phyloP scores from a whole-genome alignment of 257 asterid species.

The Nicotiana undulata region DNA sequence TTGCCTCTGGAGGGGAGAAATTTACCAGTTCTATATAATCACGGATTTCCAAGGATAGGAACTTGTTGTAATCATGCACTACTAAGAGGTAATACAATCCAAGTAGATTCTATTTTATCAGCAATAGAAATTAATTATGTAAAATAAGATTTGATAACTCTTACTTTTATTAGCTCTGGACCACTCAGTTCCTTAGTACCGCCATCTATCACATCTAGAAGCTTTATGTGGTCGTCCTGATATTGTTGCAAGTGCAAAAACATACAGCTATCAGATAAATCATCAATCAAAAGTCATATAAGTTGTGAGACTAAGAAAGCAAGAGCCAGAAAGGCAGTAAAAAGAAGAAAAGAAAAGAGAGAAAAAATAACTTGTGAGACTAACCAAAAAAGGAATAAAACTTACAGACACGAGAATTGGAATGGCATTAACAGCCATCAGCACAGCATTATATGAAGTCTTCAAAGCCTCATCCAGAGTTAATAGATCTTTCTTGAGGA shows the following conservation, averaged over 20 bases:
- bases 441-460: slow-evolving; percentile 70
- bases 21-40: not conserved
- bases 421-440: slow-evolving; percentile 87
- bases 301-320: not conserved
- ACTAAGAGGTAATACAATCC: not conserved
- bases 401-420: slow-evolving; percentile 71
- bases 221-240: slow-evolving; percentile 62
- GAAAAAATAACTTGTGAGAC: slow-evolving; percentile 10
- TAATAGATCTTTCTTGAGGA: slow-evolving; percentile 76
- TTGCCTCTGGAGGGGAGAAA: not conserved
- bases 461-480: slow-evolving; percentile 91
- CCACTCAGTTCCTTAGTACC: slow-evolving; percentile 45
- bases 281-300: slow-evolving; percentile 5
- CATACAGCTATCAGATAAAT: slow-evolving; percentile 5
- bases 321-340: not conserved
- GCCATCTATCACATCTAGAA: slow-evolving; percentile 38
- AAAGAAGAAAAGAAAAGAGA: slow-evolving; percentile 3
- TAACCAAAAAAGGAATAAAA: slow-evolving; percentile 6
- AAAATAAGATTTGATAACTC: slow-evolving; percentile 8
- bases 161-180: slow-evolving; percentile 52
- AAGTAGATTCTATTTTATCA: not conserved
- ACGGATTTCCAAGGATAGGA: not conserved
- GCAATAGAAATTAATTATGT: not conserved
- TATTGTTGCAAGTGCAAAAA: slow-evolving; percentile 10
- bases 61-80: not conserved